Conservation (phyloP, 2,329 filamentous ascomycete species). For the Aspergillus chevalieri region DNA sequence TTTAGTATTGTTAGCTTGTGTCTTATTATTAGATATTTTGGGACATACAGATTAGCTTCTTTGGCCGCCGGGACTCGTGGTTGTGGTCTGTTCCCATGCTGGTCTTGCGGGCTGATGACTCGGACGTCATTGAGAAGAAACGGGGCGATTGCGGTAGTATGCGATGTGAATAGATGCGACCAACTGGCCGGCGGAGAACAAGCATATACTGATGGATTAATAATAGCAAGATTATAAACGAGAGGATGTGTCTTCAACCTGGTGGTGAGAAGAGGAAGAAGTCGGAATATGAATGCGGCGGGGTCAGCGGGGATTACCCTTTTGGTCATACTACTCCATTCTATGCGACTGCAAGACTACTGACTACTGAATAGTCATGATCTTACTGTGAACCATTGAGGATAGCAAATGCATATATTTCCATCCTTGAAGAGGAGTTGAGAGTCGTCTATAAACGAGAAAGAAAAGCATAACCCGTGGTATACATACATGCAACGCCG, state of each 20-base stretch:
- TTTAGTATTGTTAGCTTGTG: background rate
- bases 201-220: background rate
- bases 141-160: background rate
- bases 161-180: background rate
- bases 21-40: background rate
- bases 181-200: background rate
- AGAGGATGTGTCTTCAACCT: no score
- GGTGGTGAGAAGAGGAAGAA: no score
- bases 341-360: no score
- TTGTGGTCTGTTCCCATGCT: constrained; percentile 5
- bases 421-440: constrained; percentile 17
- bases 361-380: background rate
- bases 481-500: constrained; percentile 15
- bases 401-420: no score
- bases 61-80: constrained; percentile 24
- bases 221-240: no score
- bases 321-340: no score
- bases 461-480: constrained; percentile 8
- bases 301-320: no score
- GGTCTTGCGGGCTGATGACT: background rate
- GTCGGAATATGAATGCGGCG: no score
- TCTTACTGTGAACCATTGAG: no score
- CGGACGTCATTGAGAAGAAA: constrained; percentile 1
- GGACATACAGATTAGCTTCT: constrained; percentile 37
- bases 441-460: constrained; percentile 19